Percentiles rank a stretch among this genome's conserved stretches.
Evolutionary conservation across 306 rosid genomes (phyloP).

Genomic region (Hylodesmum podocarpum): DNA sequence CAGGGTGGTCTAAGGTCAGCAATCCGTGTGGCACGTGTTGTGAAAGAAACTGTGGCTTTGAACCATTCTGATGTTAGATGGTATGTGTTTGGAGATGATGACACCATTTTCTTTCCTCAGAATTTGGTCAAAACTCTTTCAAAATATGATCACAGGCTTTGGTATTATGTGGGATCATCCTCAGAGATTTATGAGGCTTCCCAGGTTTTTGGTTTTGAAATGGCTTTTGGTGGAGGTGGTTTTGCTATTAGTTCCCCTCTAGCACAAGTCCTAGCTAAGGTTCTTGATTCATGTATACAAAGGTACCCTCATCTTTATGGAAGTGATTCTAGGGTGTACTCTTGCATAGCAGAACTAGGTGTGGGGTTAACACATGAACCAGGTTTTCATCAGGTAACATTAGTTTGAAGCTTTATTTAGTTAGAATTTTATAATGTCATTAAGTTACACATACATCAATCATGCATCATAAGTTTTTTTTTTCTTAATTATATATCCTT

Average conservation of each 20-base stretch:
- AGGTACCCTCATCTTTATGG: conserved; percentile 85
- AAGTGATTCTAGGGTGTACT: conserved; percentile 68
- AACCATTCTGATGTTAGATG: conserved; percentile 65
- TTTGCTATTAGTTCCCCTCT: conserved; percentile 72
- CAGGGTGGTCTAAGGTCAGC: conserved; percentile 56
- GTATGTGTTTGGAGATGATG: conserved; percentile 94
- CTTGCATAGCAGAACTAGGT: conserved; percentile 87
- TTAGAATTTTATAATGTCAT: no score
- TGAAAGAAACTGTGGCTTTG: conserved; percentile 58
- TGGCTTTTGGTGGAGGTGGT: conserved; percentile 92
- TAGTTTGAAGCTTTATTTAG: not conserved
- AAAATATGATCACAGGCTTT: conserved; percentile 63
- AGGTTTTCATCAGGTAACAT: conserved; percentile 86
- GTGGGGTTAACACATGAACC: conserved; percentile 69
- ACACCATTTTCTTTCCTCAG: conserved; percentile 75
- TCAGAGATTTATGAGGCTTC: conserved; percentile 52
- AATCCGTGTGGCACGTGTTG: conserved; percentile 79
- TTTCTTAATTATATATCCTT: no score
- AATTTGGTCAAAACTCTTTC: conserved; percentile 76
- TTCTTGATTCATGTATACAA: conserved; percentile 70
- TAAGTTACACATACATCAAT: no score
- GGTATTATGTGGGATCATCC: conserved; percentile 75
- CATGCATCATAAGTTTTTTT: no score
- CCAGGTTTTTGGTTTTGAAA: conserved; percentile 57
- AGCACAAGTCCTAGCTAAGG: conserved; percentile 55